Conservation (phyloP, 345 rosid genomes). For the Euphorbia lathyris region DNA sequence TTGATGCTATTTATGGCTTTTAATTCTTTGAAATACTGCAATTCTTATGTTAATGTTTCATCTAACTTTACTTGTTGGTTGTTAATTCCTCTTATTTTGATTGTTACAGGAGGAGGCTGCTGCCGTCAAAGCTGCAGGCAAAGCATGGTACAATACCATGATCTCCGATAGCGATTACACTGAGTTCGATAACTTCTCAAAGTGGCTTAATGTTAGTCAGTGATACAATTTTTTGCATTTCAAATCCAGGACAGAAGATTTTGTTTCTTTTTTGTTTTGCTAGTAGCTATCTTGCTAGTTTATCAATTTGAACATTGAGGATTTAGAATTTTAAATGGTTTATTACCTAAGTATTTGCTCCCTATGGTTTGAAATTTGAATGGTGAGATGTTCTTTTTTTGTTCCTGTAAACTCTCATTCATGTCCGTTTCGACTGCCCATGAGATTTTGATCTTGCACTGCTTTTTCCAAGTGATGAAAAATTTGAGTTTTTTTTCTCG, state of each 20-base stretch:
- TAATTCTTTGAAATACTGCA: too few relatives aligned
- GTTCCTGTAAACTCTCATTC: too few relatives aligned
- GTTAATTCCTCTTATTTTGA: background rate
- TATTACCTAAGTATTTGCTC: too few relatives aligned
- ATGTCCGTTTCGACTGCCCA: too few relatives aligned
- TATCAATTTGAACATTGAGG: conserved; percentile 1
- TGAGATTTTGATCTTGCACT: too few relatives aligned
- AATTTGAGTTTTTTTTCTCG: too few relatives aligned
- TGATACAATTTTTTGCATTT: conserved; percentile 22
- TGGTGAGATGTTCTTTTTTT: too few relatives aligned
- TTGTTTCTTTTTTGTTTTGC: conserved; percentile 1
- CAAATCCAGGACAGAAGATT: conserved; percentile 6
- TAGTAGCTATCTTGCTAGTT: background rate
- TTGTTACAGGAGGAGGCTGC: conserved; percentile 69
- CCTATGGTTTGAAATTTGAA: background rate
- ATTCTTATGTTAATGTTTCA: too few relatives aligned
- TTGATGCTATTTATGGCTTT: too few relatives aligned
- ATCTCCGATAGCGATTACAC: conserved; percentile 90
- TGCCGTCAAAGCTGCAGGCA: conserved; percentile 74
- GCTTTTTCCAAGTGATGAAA: too few relatives aligned
- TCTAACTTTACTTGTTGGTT: background rate
- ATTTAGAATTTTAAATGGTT: background rate
- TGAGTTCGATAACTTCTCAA: conserved; percentile 76
- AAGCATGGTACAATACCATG: conserved; percentile 94
- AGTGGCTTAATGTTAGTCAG: conserved; percentile 81